Evolutionary conservation across 2,329 filamentous ascomycete species (phyloP).

Genomic region (Samsoniella hepiali): DNA sequence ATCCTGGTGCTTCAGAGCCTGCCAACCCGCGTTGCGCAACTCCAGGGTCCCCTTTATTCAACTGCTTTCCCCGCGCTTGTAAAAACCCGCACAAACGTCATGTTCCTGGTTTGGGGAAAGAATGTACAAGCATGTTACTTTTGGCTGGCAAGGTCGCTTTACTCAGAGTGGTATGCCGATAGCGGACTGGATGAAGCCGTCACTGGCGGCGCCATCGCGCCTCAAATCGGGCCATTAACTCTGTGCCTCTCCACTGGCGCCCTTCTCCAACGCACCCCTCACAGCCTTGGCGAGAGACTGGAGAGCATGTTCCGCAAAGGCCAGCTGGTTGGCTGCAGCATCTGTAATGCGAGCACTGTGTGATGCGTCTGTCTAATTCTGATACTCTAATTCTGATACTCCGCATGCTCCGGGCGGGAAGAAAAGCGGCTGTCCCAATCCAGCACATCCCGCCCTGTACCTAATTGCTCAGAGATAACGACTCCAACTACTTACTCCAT

Average conservation of each 20-base stretch:
- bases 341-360: not conserved
- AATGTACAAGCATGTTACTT: not conserved
- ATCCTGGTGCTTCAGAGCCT: not conserved
- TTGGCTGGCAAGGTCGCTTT: not conserved
- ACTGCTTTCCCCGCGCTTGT: not conserved
- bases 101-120: not conserved
- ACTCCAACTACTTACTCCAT: conserved; percentile 1
- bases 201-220: conserved; percentile 3
- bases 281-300: not conserved
- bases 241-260: not conserved
- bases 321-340: not conserved
- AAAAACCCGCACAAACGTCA: conserved; percentile 6
- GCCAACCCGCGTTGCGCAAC: not conserved
- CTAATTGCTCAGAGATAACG: conserved; percentile 18
- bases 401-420: conserved; percentile 9
- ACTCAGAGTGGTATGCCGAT: conserved; percentile 2
- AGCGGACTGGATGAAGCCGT: conserved; percentile 8
- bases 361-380: too few species aligned
- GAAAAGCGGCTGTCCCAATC: not conserved
- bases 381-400: not conserved
- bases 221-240: conserved; percentile 13
- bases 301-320: not conserved
- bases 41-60: not conserved
- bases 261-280: conserved; percentile 4
- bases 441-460: not conserved